These are phyloP conservation scores for Jasminum sambac DNA, from an alignment of 257 asterid species.

Conservation along the genomic window DNA sequence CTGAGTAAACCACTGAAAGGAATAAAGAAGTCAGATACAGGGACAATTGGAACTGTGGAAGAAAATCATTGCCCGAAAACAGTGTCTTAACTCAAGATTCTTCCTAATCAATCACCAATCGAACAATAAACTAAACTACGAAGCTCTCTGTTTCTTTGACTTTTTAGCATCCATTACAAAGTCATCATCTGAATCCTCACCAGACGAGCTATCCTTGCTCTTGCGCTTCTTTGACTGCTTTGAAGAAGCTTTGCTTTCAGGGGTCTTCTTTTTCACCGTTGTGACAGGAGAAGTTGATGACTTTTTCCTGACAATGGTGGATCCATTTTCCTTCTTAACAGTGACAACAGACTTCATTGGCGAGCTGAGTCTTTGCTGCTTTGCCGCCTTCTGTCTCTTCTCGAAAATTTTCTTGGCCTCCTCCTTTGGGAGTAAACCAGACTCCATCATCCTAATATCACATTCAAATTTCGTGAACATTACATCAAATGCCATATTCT, in stretches of 20 bases:
- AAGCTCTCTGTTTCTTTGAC: slow-evolving; percentile 47
- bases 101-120: not conserved
- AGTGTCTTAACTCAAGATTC: not conserved
- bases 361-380: slow-evolving; percentile 61
- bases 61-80: not conserved
- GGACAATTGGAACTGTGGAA: not conserved
- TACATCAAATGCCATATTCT: not conserved
- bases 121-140: slow-evolving; percentile 17
- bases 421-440: slow-evolving; percentile 78
- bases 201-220: slow-evolving; percentile 41
- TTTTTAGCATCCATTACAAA: slow-evolving; percentile 31
- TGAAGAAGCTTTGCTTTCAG: slow-evolving; percentile 36
- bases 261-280: slow-evolving; percentile 46
- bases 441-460: slow-evolving; percentile 90
- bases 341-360: slow-evolving; percentile 61
- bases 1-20: not conserved
- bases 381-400: slow-evolving; percentile 56
- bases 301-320: slow-evolving; percentile 37
- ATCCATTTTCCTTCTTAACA: slow-evolving; percentile 44
- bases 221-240: slow-evolving; percentile 60
- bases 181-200: slow-evolving; percentile 57
- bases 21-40: not conserved
- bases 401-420: slow-evolving; percentile 70
- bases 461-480: not conserved
- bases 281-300: slow-evolving; percentile 36